Conservation (phyloP, 345 rosid species). For the Eucalyptus grandis region DNA sequence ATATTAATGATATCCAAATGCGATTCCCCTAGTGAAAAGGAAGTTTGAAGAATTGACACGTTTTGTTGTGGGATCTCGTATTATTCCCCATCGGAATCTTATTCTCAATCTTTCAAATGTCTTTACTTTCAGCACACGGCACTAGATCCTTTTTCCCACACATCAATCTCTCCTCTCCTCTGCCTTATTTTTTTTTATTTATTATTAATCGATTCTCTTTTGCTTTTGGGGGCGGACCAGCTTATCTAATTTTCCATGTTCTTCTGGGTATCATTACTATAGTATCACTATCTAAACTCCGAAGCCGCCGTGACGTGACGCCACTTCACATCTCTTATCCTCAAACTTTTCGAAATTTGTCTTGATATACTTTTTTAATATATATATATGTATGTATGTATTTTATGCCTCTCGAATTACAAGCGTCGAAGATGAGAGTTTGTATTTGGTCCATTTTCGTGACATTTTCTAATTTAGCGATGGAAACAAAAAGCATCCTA, state of each 20-base stretch:
- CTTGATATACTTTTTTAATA: not conserved
- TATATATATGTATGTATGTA: no score
- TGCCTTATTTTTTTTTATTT: not conserved
- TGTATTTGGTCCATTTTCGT: not conserved
- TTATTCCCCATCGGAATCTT: not conserved
- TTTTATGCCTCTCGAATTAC: not conserved
- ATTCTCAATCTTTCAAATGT: not conserved
- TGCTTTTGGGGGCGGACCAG: not conserved
- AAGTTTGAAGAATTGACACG: not conserved
- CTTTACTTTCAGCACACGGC: not conserved
- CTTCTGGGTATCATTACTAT: not conserved
- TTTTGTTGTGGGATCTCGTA: not conserved
- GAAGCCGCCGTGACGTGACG: not conserved
- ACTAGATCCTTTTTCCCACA: not conserved
- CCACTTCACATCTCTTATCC: not conserved
- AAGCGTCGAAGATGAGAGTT: no score
- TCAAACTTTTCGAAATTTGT: not conserved
- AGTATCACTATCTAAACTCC: not conserved
- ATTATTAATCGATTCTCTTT: not conserved
- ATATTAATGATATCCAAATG: not conserved
- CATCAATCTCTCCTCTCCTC: not conserved
- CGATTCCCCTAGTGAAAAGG: not conserved
- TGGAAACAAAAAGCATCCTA: not conserved
- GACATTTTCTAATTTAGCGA: not conserved
- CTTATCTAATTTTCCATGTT: not conserved